These are phyloP conservation scores for Penicillium psychrosexuale DNA, from an alignment of 2,329 filamentous ascomycete species.

Conservation along the genomic window DNA sequence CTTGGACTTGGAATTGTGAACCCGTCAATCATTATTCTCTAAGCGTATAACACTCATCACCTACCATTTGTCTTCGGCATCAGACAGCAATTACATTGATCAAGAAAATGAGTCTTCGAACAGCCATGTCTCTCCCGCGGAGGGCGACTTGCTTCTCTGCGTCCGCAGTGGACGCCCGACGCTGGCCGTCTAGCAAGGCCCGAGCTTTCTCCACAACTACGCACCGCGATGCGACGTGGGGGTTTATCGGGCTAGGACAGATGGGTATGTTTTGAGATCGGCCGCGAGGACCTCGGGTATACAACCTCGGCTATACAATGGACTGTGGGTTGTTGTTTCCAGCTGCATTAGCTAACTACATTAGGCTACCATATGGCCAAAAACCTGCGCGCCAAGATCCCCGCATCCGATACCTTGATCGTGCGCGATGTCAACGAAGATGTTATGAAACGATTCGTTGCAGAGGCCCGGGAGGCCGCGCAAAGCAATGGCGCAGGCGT, in stretches of 20 bases:
- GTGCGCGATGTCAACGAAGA: slow-evolving; percentile 64
- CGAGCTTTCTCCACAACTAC: slow-evolving; percentile 49
- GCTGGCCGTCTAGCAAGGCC: slow-evolving; percentile 15
- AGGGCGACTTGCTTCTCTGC: slow-evolving; percentile 8
- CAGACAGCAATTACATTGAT: not conserved
- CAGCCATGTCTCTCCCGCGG: slow-evolving; percentile 6
- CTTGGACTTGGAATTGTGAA: not conserved
- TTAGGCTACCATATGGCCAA: slow-evolving; percentile 71
- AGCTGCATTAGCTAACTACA: not conserved
- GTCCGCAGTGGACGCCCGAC: slow-evolving; percentile 7
- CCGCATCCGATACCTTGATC: slow-evolving; percentile 59
- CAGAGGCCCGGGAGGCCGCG: slow-evolving; percentile 46
- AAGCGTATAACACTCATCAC: not conserved
- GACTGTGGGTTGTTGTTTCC: not conserved
- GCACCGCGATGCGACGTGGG: slow-evolving; percentile 52
- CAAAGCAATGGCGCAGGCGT: slow-evolving; percentile 26
- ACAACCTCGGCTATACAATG: not conserved
- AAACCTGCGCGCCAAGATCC: slow-evolving; percentile 66
- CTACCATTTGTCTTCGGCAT: not conserved
- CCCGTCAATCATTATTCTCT: not conserved
- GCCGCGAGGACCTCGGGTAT: not conserved
- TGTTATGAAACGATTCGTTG: slow-evolving; percentile 55
- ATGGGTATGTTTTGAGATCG: slow-evolving; percentile 50
- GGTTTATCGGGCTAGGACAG: slow-evolving; percentile 59
- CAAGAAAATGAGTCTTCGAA: slow-evolving; percentile 15